Percentiles rank a stretch among this genome's conserved stretches.
These are phyloP conservation scores for Dactylonectria estremocensis DNA, from an alignment of 2,329 filamentous ascomycete species.

Conservation along the genomic window DNA sequence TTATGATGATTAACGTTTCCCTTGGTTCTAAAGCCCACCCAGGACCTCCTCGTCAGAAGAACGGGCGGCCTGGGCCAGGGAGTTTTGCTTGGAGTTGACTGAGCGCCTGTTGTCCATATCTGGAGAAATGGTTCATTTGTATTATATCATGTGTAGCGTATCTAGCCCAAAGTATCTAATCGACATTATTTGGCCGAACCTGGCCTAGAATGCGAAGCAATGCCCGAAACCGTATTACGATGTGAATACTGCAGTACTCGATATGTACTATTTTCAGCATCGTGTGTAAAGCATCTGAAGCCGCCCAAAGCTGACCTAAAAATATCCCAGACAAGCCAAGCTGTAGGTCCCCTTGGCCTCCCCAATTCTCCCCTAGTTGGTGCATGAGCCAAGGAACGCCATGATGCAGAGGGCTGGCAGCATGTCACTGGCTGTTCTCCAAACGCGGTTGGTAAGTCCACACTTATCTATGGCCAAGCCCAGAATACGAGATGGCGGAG, in stretches of 20 bases:
- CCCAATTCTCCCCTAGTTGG: neutral
- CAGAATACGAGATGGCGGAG: neutral
- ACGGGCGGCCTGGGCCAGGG: neutral
- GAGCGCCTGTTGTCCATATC: slow-evolving; percentile 23
- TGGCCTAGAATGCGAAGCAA: neutral
- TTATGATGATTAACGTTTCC: slow-evolving; percentile 45
- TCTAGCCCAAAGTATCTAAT: slow-evolving; percentile 21
- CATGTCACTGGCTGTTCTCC: slow-evolving; percentile 5
- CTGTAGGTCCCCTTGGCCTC: neutral
- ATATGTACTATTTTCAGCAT: neutral
- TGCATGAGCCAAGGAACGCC: neutral
- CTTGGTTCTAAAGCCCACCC: slow-evolving; percentile 30
- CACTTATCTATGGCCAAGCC: slow-evolving; percentile 1
- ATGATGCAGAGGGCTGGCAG: neutral
- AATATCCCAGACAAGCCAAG: neutral
- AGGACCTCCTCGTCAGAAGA: neutral
- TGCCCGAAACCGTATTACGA: neutral
- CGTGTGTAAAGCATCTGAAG: neutral
- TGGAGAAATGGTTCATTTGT: slow-evolving; percentile 33
- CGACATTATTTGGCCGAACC: neutral
- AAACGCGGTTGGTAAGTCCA: neutral
- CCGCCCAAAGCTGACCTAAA: neutral
- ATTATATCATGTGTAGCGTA: slow-evolving; percentile 27
- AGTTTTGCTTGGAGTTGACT: slow-evolving; percentile 27
- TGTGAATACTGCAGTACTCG: neutral